Percentiles rank a stretch among this genome's conserved stretches.
These are phyloP conservation scores for Endogone sp. DNA, from an alignment of 192 early-diverging fungal species.

Conservation along the genomic window DNA sequence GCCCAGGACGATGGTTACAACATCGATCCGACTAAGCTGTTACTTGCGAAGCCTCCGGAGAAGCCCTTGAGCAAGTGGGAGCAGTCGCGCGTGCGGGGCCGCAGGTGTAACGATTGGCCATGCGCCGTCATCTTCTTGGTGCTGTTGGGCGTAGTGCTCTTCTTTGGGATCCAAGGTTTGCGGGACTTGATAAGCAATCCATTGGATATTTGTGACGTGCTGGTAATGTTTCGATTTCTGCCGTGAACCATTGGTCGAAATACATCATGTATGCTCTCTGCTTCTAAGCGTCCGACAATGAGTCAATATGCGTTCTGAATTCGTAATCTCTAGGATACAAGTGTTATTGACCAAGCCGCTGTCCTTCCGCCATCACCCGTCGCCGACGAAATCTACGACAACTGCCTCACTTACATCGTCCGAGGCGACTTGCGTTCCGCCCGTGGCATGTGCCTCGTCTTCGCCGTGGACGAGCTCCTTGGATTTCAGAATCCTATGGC, in stretches of 20 bases:
- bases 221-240: background rate
- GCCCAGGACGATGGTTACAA: background rate
- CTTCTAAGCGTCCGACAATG: background rate
- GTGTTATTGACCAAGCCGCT: background rate
- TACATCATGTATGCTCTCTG: background rate
- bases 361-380: background rate
- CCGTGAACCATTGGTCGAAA: background rate
- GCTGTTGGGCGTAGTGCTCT: background rate
- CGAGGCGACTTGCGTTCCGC: background rate
- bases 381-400: background rate
- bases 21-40: background rate
- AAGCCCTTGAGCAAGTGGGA: background rate
- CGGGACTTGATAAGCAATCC: background rate
- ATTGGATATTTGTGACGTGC: background rate
- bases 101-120: background rate
- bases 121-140: background rate
- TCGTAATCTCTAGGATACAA: background rate
- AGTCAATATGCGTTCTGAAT: too few relatives aligned
- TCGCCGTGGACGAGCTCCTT: background rate
- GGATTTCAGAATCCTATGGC: background rate
- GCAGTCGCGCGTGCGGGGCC: background rate
- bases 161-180: background rate
- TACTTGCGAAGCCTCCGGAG: background rate
- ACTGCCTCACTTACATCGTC: background rate
- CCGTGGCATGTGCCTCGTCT: background rate